A percentile compares a stretch with the other conserved stretches of the same genome.
Evolutionary conservation across 1,284 basidiomycete genomes (phyloP).

Genomic region (Anthracocystis setariae): DNA sequence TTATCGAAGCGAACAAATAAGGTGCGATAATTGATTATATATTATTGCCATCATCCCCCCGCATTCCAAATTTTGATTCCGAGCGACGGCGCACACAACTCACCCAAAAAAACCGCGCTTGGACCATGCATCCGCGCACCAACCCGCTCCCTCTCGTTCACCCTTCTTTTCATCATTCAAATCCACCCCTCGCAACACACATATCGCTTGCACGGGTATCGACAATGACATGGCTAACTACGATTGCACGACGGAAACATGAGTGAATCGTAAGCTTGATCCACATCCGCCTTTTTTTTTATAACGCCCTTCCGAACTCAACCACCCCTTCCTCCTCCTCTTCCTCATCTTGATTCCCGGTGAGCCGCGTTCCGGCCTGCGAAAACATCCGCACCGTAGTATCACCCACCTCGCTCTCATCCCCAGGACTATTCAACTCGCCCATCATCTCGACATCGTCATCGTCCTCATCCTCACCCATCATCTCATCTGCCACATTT

Average conservation of each 20-base stretch:
- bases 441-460: constrained; percentile 5
- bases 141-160: background rate
- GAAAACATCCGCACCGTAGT: constrained; percentile 6
- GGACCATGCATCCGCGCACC: constrained; percentile 3
- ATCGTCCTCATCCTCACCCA: constrained; percentile 9
- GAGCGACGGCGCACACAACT: too few species aligned
- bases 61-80: too few species aligned
- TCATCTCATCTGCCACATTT: constrained; percentile 8
- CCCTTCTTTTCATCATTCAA: background rate
- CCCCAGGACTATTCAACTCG: constrained; percentile 6
- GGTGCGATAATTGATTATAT: too few species aligned
- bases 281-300: too few species aligned
- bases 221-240: too few species aligned
- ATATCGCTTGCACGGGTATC: background rate
- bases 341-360: constrained; percentile 6
- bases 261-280: too few species aligned
- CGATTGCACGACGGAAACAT: too few species aligned
- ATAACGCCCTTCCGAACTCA: constrained; percentile 25
- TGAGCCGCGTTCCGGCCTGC: constrained; percentile 1
- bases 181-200: background rate
- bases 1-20: too few species aligned
- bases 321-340: constrained; percentile 6
- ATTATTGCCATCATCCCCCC: too few species aligned
- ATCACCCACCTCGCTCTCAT: constrained; percentile 12
- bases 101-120: constrained; percentile 2